Evolutionary conservation across 805 yeast species (phyloP).

Genomic region (Starmera pachycereana): DNA sequence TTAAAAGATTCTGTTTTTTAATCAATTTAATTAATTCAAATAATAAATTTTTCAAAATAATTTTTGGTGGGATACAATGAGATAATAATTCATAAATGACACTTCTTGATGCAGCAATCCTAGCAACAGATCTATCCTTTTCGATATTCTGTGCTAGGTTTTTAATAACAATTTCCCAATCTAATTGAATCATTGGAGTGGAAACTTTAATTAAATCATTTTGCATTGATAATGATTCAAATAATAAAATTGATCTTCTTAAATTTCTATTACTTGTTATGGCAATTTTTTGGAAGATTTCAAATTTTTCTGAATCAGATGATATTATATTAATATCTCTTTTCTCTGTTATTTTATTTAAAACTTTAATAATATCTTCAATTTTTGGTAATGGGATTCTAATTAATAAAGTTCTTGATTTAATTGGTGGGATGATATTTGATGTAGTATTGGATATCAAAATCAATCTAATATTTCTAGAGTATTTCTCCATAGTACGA

Average conservation of each 20-base stretch:
- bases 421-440: slow-evolving; percentile 86
- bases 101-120: slow-evolving; percentile 46
- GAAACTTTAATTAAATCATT: slow-evolving; percentile 38
- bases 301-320: slow-evolving; percentile 26
- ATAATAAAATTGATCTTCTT: slow-evolving; percentile 63
- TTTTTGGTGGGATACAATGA: slow-evolving; percentile 86
- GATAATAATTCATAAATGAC: slow-evolving; percentile 75
- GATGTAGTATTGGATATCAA: slow-evolving; percentile 85
- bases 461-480: slow-evolving; percentile 75
- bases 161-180: slow-evolving; percentile 80
- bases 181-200: slow-evolving; percentile 57
- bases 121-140: slow-evolving; percentile 53
- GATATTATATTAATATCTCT: slow-evolving; percentile 37
- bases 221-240: slow-evolving; percentile 76
- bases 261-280: slow-evolving; percentile 55
- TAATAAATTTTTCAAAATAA: slow-evolving; percentile 57
- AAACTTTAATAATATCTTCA: slow-evolving; percentile 45
- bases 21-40: slow-evolving; percentile 31
- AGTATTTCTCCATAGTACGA: slow-evolving; percentile 93
- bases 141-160: slow-evolving; percentile 52
- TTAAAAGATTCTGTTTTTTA: slow-evolving; percentile 20
- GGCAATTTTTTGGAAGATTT: slow-evolving; percentile 43
- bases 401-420: slow-evolving; percentile 83
- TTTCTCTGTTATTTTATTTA: slow-evolving; percentile 42
- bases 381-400: slow-evolving; percentile 74